Percentiles rank a stretch among this genome's conserved stretches.
phyloP scores from a whole-genome alignment of 148 eudicot genomes.

The Drosera capensis region DNA sequence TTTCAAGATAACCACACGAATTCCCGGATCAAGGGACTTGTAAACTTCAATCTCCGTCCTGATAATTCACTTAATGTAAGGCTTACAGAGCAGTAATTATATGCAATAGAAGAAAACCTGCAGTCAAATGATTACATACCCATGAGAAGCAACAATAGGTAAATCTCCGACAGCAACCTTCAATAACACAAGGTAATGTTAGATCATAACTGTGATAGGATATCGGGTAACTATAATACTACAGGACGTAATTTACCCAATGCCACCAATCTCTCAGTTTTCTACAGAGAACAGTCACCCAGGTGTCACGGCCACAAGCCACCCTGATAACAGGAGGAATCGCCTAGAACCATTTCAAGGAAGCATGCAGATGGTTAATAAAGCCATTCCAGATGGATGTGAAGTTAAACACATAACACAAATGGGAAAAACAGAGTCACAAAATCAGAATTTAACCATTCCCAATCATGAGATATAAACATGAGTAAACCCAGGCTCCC shows the following conservation, averaged over 20 bases:
- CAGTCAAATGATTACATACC: slow-evolving; percentile 34
- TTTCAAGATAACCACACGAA: slow-evolving; percentile 75
- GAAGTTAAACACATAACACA: no score
- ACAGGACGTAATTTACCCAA: slow-evolving; percentile 48
- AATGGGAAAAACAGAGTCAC: no score
- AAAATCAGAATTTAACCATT: no score
- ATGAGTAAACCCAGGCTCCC: no score
- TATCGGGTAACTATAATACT: background rate
- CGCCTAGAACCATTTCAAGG: slow-evolving; percentile 27
- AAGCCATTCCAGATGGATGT: background rate
- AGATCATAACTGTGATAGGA: slow-evolving; percentile 6
- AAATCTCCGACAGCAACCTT: slow-evolving; percentile 98
- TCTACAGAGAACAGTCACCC: slow-evolving; percentile 94
- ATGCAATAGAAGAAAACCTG: slow-evolving; percentile 6
- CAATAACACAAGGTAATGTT: slow-evolving; percentile 9
- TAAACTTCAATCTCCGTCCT: slow-evolving; percentile 84
- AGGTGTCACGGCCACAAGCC: slow-evolving; percentile 83
- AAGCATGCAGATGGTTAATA: background rate
- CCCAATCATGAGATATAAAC: no score
- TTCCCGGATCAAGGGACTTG: slow-evolving; percentile 66
- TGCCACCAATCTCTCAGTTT: slow-evolving; percentile 99
- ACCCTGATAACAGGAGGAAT: slow-evolving; percentile 86
- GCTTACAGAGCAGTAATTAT: slow-evolving; percentile 3
- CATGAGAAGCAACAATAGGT: slow-evolving; percentile 82
- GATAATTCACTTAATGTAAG: slow-evolving; percentile 1